Evolutionary conservation across 2,329 filamentous ascomycete species (phyloP).

Genomic region (Xylariales sp.): DNA sequence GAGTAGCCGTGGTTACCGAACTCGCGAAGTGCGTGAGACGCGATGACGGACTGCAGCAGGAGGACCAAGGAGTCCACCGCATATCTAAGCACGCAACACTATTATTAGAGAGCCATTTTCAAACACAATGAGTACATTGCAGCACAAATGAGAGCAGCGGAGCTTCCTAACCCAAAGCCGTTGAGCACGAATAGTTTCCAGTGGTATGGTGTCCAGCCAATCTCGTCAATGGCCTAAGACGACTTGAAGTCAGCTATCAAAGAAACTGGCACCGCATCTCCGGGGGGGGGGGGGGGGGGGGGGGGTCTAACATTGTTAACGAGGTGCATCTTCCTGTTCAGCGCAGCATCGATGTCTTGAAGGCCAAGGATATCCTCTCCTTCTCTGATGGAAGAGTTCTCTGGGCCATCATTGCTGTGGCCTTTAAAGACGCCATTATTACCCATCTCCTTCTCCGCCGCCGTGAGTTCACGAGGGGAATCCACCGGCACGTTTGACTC

Average conservation of each 20-base stretch:
- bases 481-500: too few species aligned
- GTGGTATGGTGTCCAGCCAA: slow-evolving; percentile 35
- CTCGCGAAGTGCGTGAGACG: slow-evolving; percentile 52
- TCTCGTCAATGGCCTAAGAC: slow-evolving; percentile 26
- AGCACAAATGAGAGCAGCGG: background rate
- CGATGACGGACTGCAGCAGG: slow-evolving; percentile 60
- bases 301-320: too few species aligned
- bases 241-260: background rate
- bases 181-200: slow-evolving; percentile 57
- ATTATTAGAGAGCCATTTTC: background rate
- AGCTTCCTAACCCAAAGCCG: slow-evolving; percentile 46
- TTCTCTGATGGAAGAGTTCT: slow-evolving; percentile 8
- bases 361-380: slow-evolving; percentile 49
- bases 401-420: background rate
- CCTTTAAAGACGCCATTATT: too few species aligned
- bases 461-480: background rate
- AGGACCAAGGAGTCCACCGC: slow-evolving; percentile 53
- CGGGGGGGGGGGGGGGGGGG: too few species aligned
- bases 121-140: too few species aligned
- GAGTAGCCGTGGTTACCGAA: slow-evolving; percentile 50
- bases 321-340: slow-evolving; percentile 64
- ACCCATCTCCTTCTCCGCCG: slow-evolving; percentile 1
- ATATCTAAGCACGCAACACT: slow-evolving; percentile 38
- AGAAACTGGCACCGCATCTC: too few species aligned
- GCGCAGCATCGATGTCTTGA: slow-evolving; percentile 55